A percentile compares a stretch with the other conserved stretches of the same genome.
Conservation (phyloP, 2,329 filamentous ascomycete genomes). For the Colletotrichum cereale region DNA sequence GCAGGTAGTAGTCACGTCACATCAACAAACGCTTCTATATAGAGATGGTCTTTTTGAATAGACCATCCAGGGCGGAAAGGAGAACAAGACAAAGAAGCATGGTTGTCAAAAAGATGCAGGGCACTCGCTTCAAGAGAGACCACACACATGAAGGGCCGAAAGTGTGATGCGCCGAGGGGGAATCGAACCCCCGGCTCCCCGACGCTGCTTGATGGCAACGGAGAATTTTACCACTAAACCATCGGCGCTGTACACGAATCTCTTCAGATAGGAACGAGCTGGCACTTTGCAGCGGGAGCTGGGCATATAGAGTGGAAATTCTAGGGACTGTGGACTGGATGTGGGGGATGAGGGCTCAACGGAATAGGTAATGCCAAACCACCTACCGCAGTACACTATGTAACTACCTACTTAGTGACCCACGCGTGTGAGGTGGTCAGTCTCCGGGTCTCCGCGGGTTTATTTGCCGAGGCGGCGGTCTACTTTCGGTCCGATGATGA, state of each 20-base stretch:
- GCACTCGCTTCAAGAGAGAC: neutral
- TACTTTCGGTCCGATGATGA: neutral
- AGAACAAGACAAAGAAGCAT: neutral
- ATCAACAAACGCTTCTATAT: too few relatives aligned
- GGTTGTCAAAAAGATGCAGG: neutral
- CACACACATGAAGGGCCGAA: neutral
- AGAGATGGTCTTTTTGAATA: too few relatives aligned
- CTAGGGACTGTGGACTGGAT: neutral
- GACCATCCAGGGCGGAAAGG: neutral
- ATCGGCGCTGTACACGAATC: neutral
- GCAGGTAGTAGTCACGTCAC: too few relatives aligned
- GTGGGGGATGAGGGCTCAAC: slow-evolving; percentile 2
- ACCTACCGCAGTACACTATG: too few relatives aligned
- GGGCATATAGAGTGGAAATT: neutral
- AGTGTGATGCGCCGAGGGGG: slow-evolving; percentile 4
- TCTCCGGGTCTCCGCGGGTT: neutral
- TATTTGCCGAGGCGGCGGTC: neutral
- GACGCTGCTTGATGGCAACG: slow-evolving; percentile 23
- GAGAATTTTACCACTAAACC: slow-evolving; percentile 30
- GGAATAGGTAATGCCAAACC: neutral
- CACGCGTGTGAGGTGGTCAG: neutral
- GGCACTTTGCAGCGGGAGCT: fast-evolving
- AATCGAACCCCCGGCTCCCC: slow-evolving; percentile 29
- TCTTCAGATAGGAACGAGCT: neutral
- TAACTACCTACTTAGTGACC: too few relatives aligned